phyloP scores from a whole-genome alignment of 2,329 filamentous ascomycete genomes.

The Cephalotrichum gorgonifer region DNA sequence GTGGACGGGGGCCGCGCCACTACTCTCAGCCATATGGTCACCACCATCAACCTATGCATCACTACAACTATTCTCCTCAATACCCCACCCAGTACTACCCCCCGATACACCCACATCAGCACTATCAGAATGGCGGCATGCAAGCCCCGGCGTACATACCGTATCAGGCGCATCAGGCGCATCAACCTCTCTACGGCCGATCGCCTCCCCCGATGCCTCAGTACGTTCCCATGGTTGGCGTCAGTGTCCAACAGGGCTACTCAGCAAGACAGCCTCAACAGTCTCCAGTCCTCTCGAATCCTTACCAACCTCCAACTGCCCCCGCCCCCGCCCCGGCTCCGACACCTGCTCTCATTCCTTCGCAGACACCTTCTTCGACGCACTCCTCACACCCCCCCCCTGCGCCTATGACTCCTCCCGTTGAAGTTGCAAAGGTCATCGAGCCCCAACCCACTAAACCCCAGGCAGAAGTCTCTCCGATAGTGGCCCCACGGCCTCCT shows the following conservation, averaged over 20 bases:
- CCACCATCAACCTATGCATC: conserved; percentile 18
- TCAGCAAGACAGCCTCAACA: conserved; percentile 33
- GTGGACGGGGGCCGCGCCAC: conserved; percentile 1
- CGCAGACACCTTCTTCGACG: conserved; percentile 43
- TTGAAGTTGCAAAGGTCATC: conserved; percentile 2
- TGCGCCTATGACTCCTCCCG: not conserved
- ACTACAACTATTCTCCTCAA: conserved; percentile 29
- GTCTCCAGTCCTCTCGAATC: conserved; percentile 43
- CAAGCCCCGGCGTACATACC: conserved; percentile 35
- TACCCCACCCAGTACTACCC: conserved; percentile 4
- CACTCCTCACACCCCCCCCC: conserved; percentile 14
- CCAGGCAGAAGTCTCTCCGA: not conserved
- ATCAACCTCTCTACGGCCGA: conserved; percentile 35
- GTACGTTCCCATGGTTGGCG: conserved; percentile 41
- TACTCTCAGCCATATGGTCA: conserved; percentile 19
- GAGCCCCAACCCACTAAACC: not conserved
- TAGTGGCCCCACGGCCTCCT: not conserved
- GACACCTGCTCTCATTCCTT: conserved; percentile 27
- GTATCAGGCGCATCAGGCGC: conserved; percentile 33
- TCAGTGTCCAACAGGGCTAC: conserved; percentile 34
- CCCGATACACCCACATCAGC: conserved; percentile 28
- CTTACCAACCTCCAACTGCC: conserved; percentile 43
- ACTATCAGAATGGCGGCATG: conserved; percentile 44
- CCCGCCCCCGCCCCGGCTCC: conserved; percentile 30
- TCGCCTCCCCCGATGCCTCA: conserved; percentile 43